Evolutionary conservation across 2,329 filamentous ascomycete genomes (phyloP).

Genomic region (Fusarium setosum): DNA sequence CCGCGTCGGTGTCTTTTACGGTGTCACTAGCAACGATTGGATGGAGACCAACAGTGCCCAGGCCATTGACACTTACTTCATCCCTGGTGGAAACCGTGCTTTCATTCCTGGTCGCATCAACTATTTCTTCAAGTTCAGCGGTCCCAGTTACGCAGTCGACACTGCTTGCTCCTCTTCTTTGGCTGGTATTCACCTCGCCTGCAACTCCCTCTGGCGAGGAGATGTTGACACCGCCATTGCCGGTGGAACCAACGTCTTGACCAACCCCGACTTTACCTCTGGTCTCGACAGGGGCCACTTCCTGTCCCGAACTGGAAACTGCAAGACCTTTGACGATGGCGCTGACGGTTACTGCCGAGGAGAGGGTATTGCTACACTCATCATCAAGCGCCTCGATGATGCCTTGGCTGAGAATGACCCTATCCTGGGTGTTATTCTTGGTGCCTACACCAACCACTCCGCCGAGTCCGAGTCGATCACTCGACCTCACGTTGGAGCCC

Average conservation of each 20-base stretch:
- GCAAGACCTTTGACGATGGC: conserved; percentile 65
- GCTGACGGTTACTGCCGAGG: conserved; percentile 69
- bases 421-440: conserved; percentile 72
- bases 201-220: conserved; percentile 74
- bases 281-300: conserved; percentile 74
- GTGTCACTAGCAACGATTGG: conserved; percentile 82
- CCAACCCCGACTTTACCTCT: conserved; percentile 73
- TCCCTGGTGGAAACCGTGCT: conserved; percentile 56
- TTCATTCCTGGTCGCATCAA: conserved; percentile 73
- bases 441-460: conserved; percentile 77
- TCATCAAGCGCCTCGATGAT: conserved; percentile 63
- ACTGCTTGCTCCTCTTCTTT: conserved; percentile 84
- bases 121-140: conserved; percentile 82
- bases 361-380: conserved; percentile 59
- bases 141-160: conserved; percentile 78
- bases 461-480: conserved; percentile 79
- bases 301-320: conserved; percentile 59
- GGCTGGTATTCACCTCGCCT: conserved; percentile 76
- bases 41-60: conserved; percentile 81
- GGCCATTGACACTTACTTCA: conserved; percentile 69
- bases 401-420: conserved; percentile 68
- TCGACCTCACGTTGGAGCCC: conserved; percentile 72
- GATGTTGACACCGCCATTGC: conserved; percentile 86
- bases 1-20: conserved; percentile 79
- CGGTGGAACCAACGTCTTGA: conserved; percentile 77